Base-by-base conservation (phyloP, 306 rosid species). In the Dalbergia cochinchinensis region DNA sequence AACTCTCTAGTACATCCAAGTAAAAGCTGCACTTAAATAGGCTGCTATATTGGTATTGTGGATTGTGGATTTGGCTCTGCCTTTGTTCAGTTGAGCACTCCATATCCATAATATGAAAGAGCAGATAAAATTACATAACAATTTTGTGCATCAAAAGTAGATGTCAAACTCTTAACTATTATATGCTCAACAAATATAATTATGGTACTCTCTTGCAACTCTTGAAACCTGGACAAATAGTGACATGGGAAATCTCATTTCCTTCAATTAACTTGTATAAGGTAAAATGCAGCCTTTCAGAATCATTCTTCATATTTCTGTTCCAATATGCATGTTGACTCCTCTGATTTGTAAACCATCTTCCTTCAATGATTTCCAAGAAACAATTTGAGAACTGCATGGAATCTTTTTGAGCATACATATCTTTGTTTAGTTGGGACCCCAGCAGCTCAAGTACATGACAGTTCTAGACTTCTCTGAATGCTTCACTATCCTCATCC, bases 401-500 rank as follows among this genome's bases (percentile, higher is more conserved):
- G 34, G 33, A 16, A 22, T 74, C n/a, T 3, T 65, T 26, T 26
- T 26, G 74, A 2, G 73, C 41, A 37, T 37, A 37, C 31, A 26
- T 37, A 12, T 20, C 16, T 35, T 13, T 31, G 26, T 66, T 65
- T 59, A 82, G 47, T 71, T 79, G 39, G 86, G 84, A 82, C 84
- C 86, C 88, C 84, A 78, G 53, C 90, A 89, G 70, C 93, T 92
- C 69, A 89, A 81, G 82, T 89, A 92, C 94, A 90, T 89, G 65
- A 90, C 90, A 0, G 78, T 89, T 70, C 90, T 88, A 41, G 94
- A 85, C 54, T 92, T 94, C 54, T 90, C 96, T 7, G 97, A 84
- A 12, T 82, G 81, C 61, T 88, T 87, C n/a, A 81, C 61, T 83
- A 26, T 85, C 77, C 11, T 85, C 89, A 16, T 85, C 87, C 68